These are phyloP conservation scores for Lunasporangiospora selenospora DNA, from an alignment of 192 early-diverging fungal species.

Conservation along the genomic window DNA sequence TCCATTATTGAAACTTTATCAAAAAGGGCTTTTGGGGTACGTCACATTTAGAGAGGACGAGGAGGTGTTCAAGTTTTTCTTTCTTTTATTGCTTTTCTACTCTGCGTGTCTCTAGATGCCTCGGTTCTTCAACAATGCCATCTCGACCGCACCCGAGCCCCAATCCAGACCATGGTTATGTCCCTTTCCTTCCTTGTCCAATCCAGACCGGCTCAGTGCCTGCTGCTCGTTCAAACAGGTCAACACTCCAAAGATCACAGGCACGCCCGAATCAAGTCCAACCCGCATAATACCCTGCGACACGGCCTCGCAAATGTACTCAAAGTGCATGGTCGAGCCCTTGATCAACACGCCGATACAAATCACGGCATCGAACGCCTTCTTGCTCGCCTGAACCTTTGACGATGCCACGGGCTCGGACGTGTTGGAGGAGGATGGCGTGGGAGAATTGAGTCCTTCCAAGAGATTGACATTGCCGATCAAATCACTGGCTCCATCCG, in stretches of 20 bases:
- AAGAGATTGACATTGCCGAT: constrained; percentile 53
- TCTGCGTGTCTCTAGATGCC: constrained; percentile 44
- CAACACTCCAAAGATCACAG: constrained; percentile 96
- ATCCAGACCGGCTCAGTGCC: constrained; percentile 84
- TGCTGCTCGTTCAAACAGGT: constrained; percentile 96
- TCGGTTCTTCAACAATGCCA: constrained; percentile 75
- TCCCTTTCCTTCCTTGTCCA: constrained; percentile 63
- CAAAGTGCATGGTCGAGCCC: constrained; percentile 99
- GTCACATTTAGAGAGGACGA: too few species aligned
- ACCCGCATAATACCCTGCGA: constrained; percentile 97
- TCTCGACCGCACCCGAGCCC: constrained; percentile 96
- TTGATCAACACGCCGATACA: constrained; percentile 98
- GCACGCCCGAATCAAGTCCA: constrained; percentile 84
- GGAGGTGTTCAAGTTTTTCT: too few species aligned
- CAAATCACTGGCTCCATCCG: constrained; percentile 61
- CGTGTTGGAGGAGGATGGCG: constrained; percentile 13
- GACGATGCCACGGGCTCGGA: background rate
- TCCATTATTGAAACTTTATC: too few species aligned
- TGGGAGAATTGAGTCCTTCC: constrained; percentile 43
- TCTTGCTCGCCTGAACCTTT: constrained; percentile 29
- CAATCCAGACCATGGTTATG: constrained; percentile 99
- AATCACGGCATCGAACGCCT: constrained; percentile 88
- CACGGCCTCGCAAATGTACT: constrained; percentile 97
- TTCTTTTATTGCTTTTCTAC: too few species aligned
- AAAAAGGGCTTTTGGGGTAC: too few species aligned